Base-by-base conservation (phyloP, 2,329 filamentous ascomycete species). In the Chaetomiaceae sp. region DNA sequence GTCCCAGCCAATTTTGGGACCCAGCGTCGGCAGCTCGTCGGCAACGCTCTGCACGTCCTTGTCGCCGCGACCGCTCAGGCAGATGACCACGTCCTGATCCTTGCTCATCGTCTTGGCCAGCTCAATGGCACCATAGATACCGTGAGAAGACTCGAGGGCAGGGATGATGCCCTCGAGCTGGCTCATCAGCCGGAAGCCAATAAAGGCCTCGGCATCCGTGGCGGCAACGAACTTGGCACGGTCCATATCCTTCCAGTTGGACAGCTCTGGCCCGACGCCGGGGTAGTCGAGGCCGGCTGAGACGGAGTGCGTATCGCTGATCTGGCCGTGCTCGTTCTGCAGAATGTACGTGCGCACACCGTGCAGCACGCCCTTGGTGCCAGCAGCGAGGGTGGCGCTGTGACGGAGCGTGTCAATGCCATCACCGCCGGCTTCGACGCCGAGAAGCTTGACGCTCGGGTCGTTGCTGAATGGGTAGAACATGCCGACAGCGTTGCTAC, bases 21-120 rank as follows among this genome's bases (percentile, higher is more conserved):
- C 92, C 57, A 99, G 71, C 62, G 80, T 87, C 16, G 92, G 92
- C 66, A 99, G 73, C 73, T 95, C 90, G 66, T 99, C 94, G 0
- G 94, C 94, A 47, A 99, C 92, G 65, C 89, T 95, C 81, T 99
- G 91, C 54, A 99, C 94, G 67, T 99, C 94, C 82, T 99, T 99
- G 73, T 99, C 94, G 58, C 94, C 94, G 62, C 94, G 79, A 8
- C 94, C 94, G 66, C 88, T 95, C 33, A 99, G 71, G 73, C 92
- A 97, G 58, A 99, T 91, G 55, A 99, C 92, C 25, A 99, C 75
- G 66, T 97, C 90, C 73, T 96, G 75, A 48, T 82, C 90, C 75
- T 90, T 89, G 61, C 80, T 79, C 89, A 96, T 91, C 53, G 85
- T 89, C 83, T 95, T 96, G 57, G 92, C 92, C 54, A 97, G 73